A percentile compares a stretch with the other conserved stretches of the same genome.
Conservation (phyloP, 192 early-diverging fungal species). For the Linnemannia exigua region DNA sequence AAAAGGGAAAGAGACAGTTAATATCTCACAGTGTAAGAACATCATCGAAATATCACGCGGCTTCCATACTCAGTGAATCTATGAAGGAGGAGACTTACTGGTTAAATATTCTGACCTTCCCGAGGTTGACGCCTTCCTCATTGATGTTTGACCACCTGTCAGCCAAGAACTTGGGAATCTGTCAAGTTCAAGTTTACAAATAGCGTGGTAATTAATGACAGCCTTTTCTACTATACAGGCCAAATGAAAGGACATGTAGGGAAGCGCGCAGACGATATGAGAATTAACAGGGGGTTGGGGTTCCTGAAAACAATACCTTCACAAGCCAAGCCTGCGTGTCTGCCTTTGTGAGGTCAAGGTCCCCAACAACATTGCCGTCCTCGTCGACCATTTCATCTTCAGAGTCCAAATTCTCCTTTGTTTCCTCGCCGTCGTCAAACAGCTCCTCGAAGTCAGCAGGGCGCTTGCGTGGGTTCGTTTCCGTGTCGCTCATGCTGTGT, state of each 20-base stretch:
- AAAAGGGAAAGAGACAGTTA: background rate
- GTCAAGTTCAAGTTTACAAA: background rate
- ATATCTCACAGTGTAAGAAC: slow-evolving; percentile 1
- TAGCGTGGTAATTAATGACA: too few relatives aligned
- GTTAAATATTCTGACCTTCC: slow-evolving; percentile 84
- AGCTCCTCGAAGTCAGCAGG: slow-evolving; percentile 64
- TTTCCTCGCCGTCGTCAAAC: slow-evolving; percentile 61
- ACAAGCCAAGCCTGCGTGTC: slow-evolving; percentile 92
- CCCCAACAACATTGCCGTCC: slow-evolving; percentile 79
- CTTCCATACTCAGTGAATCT: background rate
- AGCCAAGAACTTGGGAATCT: slow-evolving; percentile 90
- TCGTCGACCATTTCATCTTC: slow-evolving; percentile 65
- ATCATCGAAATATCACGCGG: background rate
- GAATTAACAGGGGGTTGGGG: background rate
- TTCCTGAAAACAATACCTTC: slow-evolving; percentile 65
- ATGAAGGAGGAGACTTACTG: slow-evolving; percentile 38
- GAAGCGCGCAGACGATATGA: background rate
- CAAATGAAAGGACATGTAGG: too few relatives aligned
- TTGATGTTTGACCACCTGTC: slow-evolving; percentile 83
- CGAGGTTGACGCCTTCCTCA: slow-evolving; percentile 78
- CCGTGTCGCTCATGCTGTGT: slow-evolving; percentile 35
- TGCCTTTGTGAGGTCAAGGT: slow-evolving; percentile 74
- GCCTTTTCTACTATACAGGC: too few relatives aligned
- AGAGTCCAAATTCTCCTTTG: slow-evolving; percentile 51
- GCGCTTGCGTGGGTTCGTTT: slow-evolving; percentile 37